Conservation (phyloP, 768 basidiomycete genomes). For the Suillus ampliporus region DNA sequence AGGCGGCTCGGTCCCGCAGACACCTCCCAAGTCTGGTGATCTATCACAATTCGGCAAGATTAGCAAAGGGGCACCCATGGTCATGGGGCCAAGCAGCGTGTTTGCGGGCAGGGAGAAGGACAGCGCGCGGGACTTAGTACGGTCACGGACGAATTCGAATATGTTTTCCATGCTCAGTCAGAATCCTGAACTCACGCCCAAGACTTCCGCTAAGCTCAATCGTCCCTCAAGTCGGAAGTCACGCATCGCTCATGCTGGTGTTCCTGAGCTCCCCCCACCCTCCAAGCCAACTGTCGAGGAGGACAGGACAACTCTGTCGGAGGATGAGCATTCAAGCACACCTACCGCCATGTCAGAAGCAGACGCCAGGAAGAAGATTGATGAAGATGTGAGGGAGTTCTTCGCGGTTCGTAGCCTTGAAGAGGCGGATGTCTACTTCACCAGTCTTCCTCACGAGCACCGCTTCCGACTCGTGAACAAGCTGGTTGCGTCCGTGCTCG, state of each 20-base stretch:
- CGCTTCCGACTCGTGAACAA: constrained; percentile 74
- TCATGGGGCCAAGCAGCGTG: constrained; percentile 85
- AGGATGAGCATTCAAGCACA: no score
- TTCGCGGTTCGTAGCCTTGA: constrained; percentile 82
- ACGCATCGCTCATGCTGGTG: constrained; percentile 56
- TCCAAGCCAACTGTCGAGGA: no score
- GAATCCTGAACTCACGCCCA: constrained; percentile 58
- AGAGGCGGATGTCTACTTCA: constrained; percentile 90
- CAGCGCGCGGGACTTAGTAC: constrained; percentile 67
- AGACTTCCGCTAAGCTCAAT: constrained; percentile 57
- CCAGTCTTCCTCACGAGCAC: constrained; percentile 67
- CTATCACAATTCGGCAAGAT: constrained; percentile 90
- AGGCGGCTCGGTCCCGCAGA: constrained; percentile 53
- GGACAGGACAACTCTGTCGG: no score
- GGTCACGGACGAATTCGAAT: constrained; percentile 86
- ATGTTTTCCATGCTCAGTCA: constrained; percentile 88
- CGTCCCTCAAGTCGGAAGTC: constrained; percentile 55
- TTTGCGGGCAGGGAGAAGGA: constrained; percentile 74
- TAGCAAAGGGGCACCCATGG: constrained; percentile 67
- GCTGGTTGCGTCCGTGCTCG: constrained; percentile 74
- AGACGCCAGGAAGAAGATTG: constrained; percentile 78
- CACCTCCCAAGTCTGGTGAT: constrained; percentile 82
- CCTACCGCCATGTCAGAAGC: constrained; percentile 61
- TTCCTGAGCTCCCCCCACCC: constrained; percentile 58
- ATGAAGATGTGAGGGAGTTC: constrained; percentile 86